Conservation (phyloP, 192 early-diverging fungal genomes). For the Gigaspora rosea region DNA sequence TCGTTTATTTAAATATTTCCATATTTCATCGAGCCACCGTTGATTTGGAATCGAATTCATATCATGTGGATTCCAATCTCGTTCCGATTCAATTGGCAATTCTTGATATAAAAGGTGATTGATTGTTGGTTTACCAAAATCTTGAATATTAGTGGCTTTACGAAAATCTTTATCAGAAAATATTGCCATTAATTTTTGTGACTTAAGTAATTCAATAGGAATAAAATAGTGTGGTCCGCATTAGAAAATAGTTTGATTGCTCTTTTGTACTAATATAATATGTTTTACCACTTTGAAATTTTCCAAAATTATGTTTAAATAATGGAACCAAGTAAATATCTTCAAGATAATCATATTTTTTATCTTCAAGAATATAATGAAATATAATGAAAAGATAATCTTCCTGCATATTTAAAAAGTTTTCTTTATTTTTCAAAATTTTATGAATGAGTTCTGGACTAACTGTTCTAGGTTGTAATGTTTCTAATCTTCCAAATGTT, state of each 20-base stretch:
- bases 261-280: neutral
- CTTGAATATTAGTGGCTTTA: neutral
- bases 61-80: neutral
- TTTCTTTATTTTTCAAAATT: too few species aligned
- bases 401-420: neutral
- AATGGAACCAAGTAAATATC: neutral
- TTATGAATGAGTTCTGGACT: too few species aligned
- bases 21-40: neutral
- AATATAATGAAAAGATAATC: neutral
- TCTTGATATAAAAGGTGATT: neutral
- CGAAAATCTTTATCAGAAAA: neutral
- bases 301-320: neutral
- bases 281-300: neutral
- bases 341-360: neutral
- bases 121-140: neutral
- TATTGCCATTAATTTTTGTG: neutral
- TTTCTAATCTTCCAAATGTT: too few species aligned
- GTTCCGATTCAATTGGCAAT: neutral
- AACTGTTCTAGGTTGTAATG: too few species aligned
- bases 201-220: neutral
- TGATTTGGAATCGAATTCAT: neutral
- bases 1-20: neutral
- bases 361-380: neutral
- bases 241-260: neutral
- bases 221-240: neutral